These are phyloP conservation scores for Aspergillus cejpii DNA, from an alignment of 2,329 filamentous ascomycete species.

Conservation along the genomic window DNA sequence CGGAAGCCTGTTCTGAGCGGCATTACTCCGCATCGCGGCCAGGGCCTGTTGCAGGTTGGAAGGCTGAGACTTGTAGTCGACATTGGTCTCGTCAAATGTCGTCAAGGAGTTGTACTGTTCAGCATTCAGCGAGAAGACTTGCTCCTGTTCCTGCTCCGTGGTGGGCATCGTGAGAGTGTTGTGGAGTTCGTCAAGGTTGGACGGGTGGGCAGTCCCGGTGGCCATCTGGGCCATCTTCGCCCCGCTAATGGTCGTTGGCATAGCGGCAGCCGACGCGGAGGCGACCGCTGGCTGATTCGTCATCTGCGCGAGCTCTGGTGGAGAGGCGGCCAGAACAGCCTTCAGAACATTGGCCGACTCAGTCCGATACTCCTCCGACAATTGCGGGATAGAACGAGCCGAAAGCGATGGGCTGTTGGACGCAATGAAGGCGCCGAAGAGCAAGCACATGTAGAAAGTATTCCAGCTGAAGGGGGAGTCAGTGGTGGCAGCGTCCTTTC, in stretches of 20 bases:
- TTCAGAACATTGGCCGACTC: slow-evolving; percentile 45
- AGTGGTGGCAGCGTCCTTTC: slow-evolving; percentile 45
- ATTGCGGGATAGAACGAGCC: slow-evolving; percentile 49
- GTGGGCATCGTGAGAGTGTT: slow-evolving; percentile 66
- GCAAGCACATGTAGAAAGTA: slow-evolving; percentile 88
- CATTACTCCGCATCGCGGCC: slow-evolving; percentile 64
- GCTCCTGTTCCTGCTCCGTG: slow-evolving; percentile 78
- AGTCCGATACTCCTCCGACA: slow-evolving; percentile 44
- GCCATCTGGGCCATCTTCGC: slow-evolving; percentile 38
- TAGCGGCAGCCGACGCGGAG: slow-evolving; percentile 19
- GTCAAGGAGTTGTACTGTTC: slow-evolving; percentile 84
- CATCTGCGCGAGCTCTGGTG: slow-evolving; percentile 48
- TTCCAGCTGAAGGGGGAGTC: slow-evolving; percentile 61
- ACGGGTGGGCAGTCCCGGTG: slow-evolving; percentile 24
- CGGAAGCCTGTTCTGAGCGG: slow-evolving; percentile 54
- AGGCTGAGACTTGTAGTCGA: slow-evolving; percentile 35
- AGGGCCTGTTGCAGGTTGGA: slow-evolving; percentile 57
- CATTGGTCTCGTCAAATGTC: slow-evolving; percentile 53
- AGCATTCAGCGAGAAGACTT: slow-evolving; percentile 77
- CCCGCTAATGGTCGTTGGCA: slow-evolving; percentile 32
- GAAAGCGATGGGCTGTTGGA: slow-evolving; percentile 67
- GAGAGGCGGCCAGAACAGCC: slow-evolving; percentile 40
- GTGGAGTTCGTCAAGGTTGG: slow-evolving; percentile 57
- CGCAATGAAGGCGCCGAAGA: slow-evolving; percentile 91
- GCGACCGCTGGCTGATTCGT: slow-evolving; percentile 33